Percentiles rank a stretch among this genome's conserved stretches.
These are phyloP conservation scores for Chalciporus pseudorubinellus DNA, from an alignment of 768 basidiomycete genomes.

Conservation along the genomic window DNA sequence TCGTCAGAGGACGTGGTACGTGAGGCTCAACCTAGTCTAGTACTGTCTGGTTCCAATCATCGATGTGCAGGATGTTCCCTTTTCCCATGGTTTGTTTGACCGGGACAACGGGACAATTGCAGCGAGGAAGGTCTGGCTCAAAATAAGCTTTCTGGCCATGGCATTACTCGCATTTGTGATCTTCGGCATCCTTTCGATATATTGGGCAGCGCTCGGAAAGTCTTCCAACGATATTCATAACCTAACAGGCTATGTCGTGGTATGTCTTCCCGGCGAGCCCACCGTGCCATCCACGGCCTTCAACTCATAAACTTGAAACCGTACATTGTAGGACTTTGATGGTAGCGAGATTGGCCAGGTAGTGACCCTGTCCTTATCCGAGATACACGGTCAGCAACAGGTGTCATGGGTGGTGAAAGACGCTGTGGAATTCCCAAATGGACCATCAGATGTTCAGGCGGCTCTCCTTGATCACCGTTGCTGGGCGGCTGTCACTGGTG, in stretches of 20 bases:
- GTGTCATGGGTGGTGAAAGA: conserved; percentile 47
- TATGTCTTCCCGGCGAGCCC: conserved; percentile 33
- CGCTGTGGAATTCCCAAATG: conserved; percentile 44
- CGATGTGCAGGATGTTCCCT: conserved; percentile 22
- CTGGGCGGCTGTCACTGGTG: conserved; percentile 58
- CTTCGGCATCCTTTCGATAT: conserved; percentile 52
- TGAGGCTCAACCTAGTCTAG: background rate
- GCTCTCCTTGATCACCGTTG: conserved; percentile 48
- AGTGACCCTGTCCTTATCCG: conserved; percentile 40
- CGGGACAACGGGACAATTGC: conserved; percentile 25
- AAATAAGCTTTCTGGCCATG: conserved; percentile 36
- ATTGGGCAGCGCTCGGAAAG: conserved; percentile 58
- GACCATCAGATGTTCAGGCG: conserved; percentile 39
- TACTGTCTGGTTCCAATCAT: conserved; percentile 6
- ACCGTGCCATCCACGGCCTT: no score
- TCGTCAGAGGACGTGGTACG: conserved; percentile 12
- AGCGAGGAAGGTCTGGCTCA: conserved; percentile 41
- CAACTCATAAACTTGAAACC: no score
- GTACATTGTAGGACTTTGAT: conserved; percentile 53
- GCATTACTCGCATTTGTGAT: conserved; percentile 42
- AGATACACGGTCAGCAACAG: conserved; percentile 27
- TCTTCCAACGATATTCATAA: conserved; percentile 36
- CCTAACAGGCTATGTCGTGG: conserved; percentile 57
- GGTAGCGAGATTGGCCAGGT: conserved; percentile 49
- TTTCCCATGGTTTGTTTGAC: conserved; percentile 31